Base-by-base conservation (phyloP, 768 basidiomycete species). In the Sarcomyxa edulis region DNA sequence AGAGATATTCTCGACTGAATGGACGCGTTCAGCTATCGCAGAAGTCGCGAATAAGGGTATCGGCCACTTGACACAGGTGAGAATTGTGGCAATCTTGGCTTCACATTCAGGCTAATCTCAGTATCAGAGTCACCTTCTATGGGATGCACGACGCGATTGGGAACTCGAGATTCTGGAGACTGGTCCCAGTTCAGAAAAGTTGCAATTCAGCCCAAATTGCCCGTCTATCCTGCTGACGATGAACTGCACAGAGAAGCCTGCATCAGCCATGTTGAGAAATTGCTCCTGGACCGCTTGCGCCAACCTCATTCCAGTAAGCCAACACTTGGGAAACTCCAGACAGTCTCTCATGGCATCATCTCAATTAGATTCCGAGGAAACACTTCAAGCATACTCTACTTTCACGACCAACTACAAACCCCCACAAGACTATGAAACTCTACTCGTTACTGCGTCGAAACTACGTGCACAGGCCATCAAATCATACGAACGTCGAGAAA, bases 391-490 rank as follows among this genome's bases (percentile, higher is more conserved):
- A 2, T 98, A 95, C 56, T 96, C 94, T 0, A 74, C 82, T 0
- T 96, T 97, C 62, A 89, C 90, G 11, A 89, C 91, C 1, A 74
- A 76, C 39, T 73, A 85, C 58, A 76, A 81, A 49, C 76, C 84
- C 10, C 66, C 81, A 0, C 62, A 71, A n/a, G 72, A 83, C 29
- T 98, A 98, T 53, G 92, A 95, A 52, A 49, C 65, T 0, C 60
- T 82, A 6, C 74, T 97, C 18, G 72, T 95, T 12, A 59, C 74
- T 1, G 92, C 91, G 2, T 90, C 90, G 11, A 84, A 86, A 57
- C 58, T 76, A 22, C 78, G 82, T 11, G 64, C 72, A 6, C 69
- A 69, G 30, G 77, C 81, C 1, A 67, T 72, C 35, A 80, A 77
- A 36, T 65, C 73, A 40, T 80, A 74, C 51, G 71, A 78, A 36